phyloP scores from a whole-genome alignment of 345 rosid species.

The Gossypium anomalum region DNA sequence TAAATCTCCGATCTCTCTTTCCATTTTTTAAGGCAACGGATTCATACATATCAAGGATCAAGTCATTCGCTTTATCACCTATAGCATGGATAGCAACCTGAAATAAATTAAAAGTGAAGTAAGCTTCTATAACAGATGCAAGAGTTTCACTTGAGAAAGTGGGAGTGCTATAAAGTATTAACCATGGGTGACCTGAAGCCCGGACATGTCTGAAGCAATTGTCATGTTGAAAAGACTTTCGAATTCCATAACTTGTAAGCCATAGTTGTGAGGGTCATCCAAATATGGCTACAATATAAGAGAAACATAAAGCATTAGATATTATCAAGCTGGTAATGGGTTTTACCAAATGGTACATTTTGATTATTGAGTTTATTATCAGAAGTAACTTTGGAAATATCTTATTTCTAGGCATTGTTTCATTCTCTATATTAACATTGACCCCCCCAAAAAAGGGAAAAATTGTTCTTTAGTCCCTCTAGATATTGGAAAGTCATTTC shows the following conservation, averaged over 20 bases:
- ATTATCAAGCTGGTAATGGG: not conserved
- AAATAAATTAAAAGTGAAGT: constrained; percentile 13
- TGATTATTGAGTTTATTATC: not conserved
- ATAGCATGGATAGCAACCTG: constrained; percentile 95
- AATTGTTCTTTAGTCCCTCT: too few species aligned
- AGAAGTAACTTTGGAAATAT: not conserved
- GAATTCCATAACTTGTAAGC: constrained; percentile 54
- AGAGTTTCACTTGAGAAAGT: not conserved
- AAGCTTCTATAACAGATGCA: not conserved
- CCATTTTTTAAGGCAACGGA: constrained; percentile 58
- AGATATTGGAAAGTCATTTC: too few species aligned
- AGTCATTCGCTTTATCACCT: constrained; percentile 86
- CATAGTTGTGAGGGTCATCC: constrained; percentile 64
- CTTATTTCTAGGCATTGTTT: not conserved
- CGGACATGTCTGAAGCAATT: constrained; percentile 59
- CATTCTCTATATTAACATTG: not conserved
- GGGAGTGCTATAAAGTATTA: not conserved
- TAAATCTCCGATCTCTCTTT: constrained; percentile 68
- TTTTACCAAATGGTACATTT: not conserved
- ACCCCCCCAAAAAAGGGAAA: not conserved
- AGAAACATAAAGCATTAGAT: constrained; percentile 4
- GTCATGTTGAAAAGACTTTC: constrained; percentile 66
- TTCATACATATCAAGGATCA: constrained; percentile 61
- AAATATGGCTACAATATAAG: constrained; percentile 52
- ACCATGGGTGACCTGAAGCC: constrained; percentile 60